Conservation (phyloP, 2,329 filamentous ascomycete genomes). For the Emydomyces testavorans region DNA sequence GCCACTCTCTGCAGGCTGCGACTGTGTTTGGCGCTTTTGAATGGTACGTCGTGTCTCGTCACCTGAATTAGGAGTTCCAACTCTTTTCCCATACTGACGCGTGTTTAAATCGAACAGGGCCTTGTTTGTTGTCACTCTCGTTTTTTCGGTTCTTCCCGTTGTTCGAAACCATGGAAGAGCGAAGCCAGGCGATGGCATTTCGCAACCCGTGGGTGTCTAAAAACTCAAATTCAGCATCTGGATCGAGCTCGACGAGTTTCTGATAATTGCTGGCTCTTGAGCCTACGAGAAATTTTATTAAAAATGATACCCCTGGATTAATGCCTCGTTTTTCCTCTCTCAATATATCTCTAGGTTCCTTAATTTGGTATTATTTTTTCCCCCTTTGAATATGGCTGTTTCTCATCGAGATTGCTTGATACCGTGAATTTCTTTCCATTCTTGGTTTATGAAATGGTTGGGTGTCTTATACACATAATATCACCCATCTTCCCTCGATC, state of each 20-base stretch:
- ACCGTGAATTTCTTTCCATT: background rate
- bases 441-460: background rate
- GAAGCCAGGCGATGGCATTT: constrained; percentile 1
- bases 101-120: constrained; percentile 29
- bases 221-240: background rate
- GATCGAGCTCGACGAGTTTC: no score
- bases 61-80: background rate
- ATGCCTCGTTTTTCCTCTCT: background rate
- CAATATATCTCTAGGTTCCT: background rate
- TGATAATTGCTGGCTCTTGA: background rate
- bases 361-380: background rate
- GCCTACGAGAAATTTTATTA: background rate
- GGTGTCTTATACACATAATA: background rate
- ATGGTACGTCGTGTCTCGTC: constrained; percentile 28
- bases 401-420: background rate
- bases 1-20: constrained; percentile 47
- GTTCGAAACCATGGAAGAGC: constrained; percentile 9
- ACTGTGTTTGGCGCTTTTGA: constrained; percentile 40
- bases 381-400: background rate
- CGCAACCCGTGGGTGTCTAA: constrained; percentile 6
- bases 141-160: constrained; percentile 12
- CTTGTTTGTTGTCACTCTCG: constrained; percentile 19
- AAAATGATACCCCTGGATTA: background rate
- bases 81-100: background rate
- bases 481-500: background rate